These are phyloP conservation scores for Neurospora sp. DNA, from an alignment of 2,329 filamentous ascomycete species.

Conservation along the genomic window DNA sequence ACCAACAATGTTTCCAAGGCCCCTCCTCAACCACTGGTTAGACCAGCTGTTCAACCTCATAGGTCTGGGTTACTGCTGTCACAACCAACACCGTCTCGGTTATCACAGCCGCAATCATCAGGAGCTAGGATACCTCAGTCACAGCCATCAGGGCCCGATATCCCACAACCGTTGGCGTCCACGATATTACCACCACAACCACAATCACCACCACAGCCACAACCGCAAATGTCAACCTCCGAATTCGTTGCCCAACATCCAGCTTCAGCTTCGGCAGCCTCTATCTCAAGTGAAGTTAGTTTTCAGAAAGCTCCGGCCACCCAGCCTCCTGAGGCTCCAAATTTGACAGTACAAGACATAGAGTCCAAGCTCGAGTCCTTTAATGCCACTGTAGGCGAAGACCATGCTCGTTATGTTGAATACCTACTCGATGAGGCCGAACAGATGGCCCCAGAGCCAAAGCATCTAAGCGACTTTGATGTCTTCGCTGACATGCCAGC, in stretches of 20 bases:
- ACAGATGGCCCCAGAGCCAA: slow-evolving; percentile 27
- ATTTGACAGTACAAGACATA: slow-evolving; percentile 36
- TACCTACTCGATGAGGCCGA: slow-evolving; percentile 36
- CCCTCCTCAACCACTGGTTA: neutral
- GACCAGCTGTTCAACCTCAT: neutral
- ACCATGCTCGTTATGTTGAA: slow-evolving; percentile 35
- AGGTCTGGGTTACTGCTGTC: neutral
- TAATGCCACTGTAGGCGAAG: slow-evolving; percentile 33
- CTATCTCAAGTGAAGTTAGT: neutral
- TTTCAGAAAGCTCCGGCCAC: neutral
- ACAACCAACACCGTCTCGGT: slow-evolving; percentile 2
- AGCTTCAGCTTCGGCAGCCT: neutral
- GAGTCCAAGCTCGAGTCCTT: slow-evolving; percentile 30
- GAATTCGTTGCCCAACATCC: neutral
- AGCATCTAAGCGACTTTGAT: slow-evolving; percentile 33
- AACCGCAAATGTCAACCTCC: neutral
- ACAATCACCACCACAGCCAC: neutral
- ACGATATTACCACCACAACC: neutral
- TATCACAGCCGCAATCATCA: slow-evolving; percentile 1
- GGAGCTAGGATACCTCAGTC: neutral
- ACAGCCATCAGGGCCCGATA: slow-evolving; percentile 1
- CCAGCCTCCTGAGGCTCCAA: neutral
- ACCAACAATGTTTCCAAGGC: neutral
- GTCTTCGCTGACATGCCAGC: slow-evolving; percentile 36
- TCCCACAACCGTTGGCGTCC: neutral